phyloP scores from a whole-genome alignment of 2,329 filamentous ascomycete species.

The Penicillium sp. region DNA sequence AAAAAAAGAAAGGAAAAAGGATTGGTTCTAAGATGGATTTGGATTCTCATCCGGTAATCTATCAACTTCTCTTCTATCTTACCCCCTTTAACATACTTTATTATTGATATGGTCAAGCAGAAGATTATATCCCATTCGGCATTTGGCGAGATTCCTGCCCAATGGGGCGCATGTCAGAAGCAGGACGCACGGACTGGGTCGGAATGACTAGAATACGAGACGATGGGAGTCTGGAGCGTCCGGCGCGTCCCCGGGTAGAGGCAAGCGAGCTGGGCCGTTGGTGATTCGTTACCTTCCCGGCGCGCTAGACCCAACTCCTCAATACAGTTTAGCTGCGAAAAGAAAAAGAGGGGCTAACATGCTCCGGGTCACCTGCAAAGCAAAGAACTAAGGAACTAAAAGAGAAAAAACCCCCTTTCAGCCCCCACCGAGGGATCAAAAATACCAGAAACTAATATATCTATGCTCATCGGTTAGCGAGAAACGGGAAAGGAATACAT shows the following conservation, averaged over 20 bases:
- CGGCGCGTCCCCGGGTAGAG: conserved; percentile 12
- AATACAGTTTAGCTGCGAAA: not conserved
- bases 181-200: conserved; percentile 18
- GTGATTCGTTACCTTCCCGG: conserved; percentile 13
- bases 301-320: not conserved
- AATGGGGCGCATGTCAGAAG: conserved; percentile 7
- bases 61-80: not conserved
- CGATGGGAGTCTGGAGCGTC: conserved; percentile 6
- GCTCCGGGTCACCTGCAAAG: conserved; percentile 5
- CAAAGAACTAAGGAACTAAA: not conserved
- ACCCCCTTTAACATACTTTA: not conserved
- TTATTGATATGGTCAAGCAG: not conserved
- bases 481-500: not conserved
- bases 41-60: not conserved
- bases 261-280: conserved; percentile 16
- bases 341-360: not conserved
- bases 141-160: conserved; percentile 14
- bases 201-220: conserved; percentile 26
- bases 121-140: not conserved
- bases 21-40: not conserved
- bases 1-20: not conserved
- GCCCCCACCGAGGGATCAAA: not conserved
- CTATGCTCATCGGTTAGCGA: not conserved
- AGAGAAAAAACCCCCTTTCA: not conserved
- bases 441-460: not conserved